Evolutionary conservation across 305 asterid genomes (phyloP).

Genomic region (Withania somnifera): DNA sequence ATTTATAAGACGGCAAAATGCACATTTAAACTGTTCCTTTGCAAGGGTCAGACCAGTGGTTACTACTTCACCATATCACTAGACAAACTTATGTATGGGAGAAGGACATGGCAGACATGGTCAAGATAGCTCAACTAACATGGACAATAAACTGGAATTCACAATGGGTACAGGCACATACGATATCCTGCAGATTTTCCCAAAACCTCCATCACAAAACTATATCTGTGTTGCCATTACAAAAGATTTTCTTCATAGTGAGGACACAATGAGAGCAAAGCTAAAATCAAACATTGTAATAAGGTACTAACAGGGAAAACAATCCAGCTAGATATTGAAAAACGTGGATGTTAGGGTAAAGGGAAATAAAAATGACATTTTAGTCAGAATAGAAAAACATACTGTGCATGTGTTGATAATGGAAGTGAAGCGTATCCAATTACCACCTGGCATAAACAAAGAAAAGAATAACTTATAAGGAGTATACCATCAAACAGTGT

Average conservation of each 20-base stretch:
- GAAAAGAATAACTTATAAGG: slow-evolving; percentile 11
- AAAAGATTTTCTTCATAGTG: background rate
- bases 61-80: background rate
- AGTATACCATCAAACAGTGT: background rate
- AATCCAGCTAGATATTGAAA: background rate
- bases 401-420: slow-evolving; percentile 86
- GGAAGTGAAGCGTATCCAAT: slow-evolving; percentile 94
- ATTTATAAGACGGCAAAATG: background rate
- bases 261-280: background rate
- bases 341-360: background rate
- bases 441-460: slow-evolving; percentile 59
- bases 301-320: background rate
- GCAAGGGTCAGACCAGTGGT: background rate
- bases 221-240: background rate
- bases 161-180: background rate
- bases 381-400: slow-evolving; percentile 21
- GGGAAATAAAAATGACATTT: background rate
- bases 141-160: background rate
- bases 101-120: background rate
- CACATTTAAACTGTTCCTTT: background rate
- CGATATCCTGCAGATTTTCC: background rate
- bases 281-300: background rate
- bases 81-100: background rate
- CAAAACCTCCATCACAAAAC: background rate
- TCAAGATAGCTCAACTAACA: background rate